Percentiles rank a stretch among this genome's conserved stretches.
Evolutionary conservation across 192 early-diverging fungal species (phyloP).

Genomic region (Neocallimastix lanati): DNA sequence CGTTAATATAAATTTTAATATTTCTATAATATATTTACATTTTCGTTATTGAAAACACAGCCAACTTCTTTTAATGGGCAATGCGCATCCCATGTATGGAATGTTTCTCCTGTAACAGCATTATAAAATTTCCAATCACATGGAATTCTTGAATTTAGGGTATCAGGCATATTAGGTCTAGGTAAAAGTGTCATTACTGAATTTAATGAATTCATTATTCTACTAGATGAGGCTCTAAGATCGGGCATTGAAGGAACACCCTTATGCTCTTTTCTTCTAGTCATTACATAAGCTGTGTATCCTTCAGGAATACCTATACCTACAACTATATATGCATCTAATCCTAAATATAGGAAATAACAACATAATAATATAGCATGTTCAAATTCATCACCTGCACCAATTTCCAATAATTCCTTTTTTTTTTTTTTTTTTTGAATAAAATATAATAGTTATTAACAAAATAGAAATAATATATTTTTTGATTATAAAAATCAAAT

Average conservation of each 20-base stretch:
- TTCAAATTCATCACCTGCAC: slow-evolving; percentile 23
- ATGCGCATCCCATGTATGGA: slow-evolving; percentile 10
- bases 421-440: too few species aligned
- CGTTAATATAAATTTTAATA: too few species aligned
- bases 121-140: slow-evolving; percentile 15
- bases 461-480: too few species aligned
- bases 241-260: background rate
- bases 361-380: slow-evolving; percentile 36
- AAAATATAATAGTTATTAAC: too few species aligned
- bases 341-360: slow-evolving; percentile 8
- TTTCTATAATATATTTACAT: too few species aligned
- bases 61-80: slow-evolving; percentile 21
- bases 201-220: background rate
- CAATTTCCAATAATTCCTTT: slow-evolving; percentile 25
- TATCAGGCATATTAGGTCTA: slow-evolving; percentile 1
- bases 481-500: too few species aligned
- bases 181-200: background rate
- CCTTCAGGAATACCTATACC: slow-evolving; percentile 22
- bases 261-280: background rate
- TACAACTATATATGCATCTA: slow-evolving; percentile 19
- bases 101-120: slow-evolving; percentile 18
- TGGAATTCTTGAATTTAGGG: background rate
- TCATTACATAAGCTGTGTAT: slow-evolving; percentile 19
- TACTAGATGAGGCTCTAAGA: background rate
- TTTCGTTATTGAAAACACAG: slow-evolving; percentile 21